Evolutionary conservation across 2,329 filamentous ascomycete species (phyloP).

Genomic region (Xylaria arbuscula): DNA sequence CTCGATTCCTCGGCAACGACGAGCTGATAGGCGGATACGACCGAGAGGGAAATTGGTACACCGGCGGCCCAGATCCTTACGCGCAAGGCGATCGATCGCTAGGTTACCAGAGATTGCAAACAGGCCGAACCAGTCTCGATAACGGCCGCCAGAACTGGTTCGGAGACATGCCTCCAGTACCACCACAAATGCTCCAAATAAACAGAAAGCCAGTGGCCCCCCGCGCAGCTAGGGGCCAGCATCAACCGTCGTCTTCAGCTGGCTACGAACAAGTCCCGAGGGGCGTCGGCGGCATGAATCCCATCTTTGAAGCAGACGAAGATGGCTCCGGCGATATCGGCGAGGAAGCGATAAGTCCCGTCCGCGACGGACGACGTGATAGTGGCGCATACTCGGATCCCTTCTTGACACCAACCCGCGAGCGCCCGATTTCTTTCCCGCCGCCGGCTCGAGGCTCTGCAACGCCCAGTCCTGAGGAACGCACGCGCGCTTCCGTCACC

Average conservation of each 20-base stretch:
- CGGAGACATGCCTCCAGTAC: conserved; percentile 38
- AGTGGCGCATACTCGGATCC: conserved; percentile 57
- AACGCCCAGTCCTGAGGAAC: conserved; percentile 57
- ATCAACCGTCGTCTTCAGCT: conserved; percentile 50
- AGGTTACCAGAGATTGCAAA: conserved; percentile 64
- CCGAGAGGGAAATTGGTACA: conserved; percentile 57
- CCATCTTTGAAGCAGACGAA: conserved; percentile 69
- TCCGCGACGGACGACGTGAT: conserved; percentile 39
- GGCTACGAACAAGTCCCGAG: conserved; percentile 48
- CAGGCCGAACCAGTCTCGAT: conserved; percentile 45
- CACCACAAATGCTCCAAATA: conserved; percentile 36
- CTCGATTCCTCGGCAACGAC: conserved; percentile 56
- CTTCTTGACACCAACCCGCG: conserved; percentile 59
- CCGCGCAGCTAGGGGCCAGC: conserved; percentile 52
- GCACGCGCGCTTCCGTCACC: conserved; percentile 43
- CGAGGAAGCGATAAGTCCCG: conserved; percentile 44
- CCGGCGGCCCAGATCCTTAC: conserved; percentile 59
- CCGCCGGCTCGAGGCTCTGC: conserved; percentile 51
- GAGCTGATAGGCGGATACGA: conserved; percentile 53
- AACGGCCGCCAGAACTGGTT: conserved; percentile 45
- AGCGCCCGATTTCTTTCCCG: conserved; percentile 44
- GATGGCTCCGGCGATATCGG: conserved; percentile 56
- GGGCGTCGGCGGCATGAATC: conserved; percentile 61
- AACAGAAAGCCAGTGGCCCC: conserved; percentile 46
- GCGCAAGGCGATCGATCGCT: conserved; percentile 54